phyloP scores from a whole-genome alignment of 2,329 filamentous ascomycete species.

The Colletotrichum magnum region DNA sequence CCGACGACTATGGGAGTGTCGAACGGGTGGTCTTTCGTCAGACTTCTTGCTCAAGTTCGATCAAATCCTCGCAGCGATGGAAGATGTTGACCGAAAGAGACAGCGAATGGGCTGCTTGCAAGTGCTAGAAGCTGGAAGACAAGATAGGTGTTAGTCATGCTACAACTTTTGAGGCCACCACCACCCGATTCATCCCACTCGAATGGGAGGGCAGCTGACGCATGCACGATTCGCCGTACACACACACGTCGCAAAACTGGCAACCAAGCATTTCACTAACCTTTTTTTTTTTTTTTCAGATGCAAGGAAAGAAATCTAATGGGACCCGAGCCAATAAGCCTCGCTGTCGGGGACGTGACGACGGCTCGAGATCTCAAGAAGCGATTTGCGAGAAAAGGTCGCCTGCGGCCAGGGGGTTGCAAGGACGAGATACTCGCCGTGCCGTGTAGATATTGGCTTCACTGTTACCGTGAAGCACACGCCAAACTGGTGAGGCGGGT shows the following conservation, averaged over 20 bases:
- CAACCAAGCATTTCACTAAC: conserved; percentile 22
- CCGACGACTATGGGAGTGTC: conserved; percentile 14
- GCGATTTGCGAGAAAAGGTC: conserved; percentile 64
- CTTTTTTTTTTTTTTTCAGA: conserved; percentile 27
- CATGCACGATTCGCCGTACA: not conserved
- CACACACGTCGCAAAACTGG: not conserved
- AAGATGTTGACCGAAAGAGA: not conserved
- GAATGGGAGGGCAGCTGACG: not conserved
- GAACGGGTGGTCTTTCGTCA: conserved; percentile 23
- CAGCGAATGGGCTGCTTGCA: not conserved
- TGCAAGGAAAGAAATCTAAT: conserved; percentile 28
- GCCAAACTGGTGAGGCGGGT: conserved; percentile 41
- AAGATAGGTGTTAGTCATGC: conserved; percentile 17
- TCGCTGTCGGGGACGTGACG: conserved; percentile 31
- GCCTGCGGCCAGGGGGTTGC: conserved; percentile 66
- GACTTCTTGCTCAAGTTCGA: conserved; percentile 10
- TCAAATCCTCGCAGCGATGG: not conserved
- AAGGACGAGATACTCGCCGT: conserved; percentile 55
- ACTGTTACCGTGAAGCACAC: conserved; percentile 62
- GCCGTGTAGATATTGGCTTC: conserved; percentile 54
- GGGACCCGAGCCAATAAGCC: conserved; percentile 25
- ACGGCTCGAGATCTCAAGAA: conserved; percentile 47
- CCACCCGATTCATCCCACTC: not conserved
- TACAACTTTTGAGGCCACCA: not conserved
- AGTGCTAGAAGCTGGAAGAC: conserved; percentile 16